These are phyloP conservation scores for Penicillium sp. DNA, from an alignment of 2,329 filamentous ascomycete species.

Conservation along the genomic window DNA sequence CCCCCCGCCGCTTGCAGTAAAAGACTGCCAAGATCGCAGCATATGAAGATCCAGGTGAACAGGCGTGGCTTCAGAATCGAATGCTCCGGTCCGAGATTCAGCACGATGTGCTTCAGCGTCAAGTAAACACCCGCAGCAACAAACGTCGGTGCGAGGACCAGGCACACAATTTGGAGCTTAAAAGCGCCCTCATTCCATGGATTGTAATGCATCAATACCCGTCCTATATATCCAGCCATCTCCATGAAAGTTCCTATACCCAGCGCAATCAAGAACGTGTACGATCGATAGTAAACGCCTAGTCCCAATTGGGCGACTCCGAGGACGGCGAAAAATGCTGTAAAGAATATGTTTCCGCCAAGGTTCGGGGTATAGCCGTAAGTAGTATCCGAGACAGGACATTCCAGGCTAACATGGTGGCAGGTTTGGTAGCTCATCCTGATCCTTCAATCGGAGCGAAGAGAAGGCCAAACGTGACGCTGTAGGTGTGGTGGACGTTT, in stretches of 20 bases:
- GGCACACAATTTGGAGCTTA: constrained; percentile 55
- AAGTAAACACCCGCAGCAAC: constrained; percentile 58
- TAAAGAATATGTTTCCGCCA: constrained; percentile 54
- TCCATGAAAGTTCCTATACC: constrained; percentile 52
- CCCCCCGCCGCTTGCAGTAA: constrained; percentile 60
- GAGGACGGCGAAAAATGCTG: constrained; percentile 52
- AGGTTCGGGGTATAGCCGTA: constrained; percentile 57
- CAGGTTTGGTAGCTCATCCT: constrained; percentile 32
- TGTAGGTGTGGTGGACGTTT: not conserved
- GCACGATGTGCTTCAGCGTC: constrained; percentile 57
- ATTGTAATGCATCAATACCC: constrained; percentile 55
- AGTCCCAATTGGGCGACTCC: constrained; percentile 51
- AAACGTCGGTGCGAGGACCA: constrained; percentile 60
- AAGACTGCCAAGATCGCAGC: constrained; percentile 61
- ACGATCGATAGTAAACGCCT: constrained; percentile 55
- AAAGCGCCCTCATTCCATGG: constrained; percentile 53
- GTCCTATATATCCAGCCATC: constrained; percentile 57
- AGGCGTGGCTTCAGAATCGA: constrained; percentile 49
- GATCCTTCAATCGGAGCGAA: not conserved
- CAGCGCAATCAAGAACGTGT: constrained; percentile 56
- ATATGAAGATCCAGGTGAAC: constrained; percentile 62
- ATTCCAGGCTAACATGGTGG: constrained; percentile 36
- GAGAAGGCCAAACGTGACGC: not conserved
- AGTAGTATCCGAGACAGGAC: constrained; percentile 49
- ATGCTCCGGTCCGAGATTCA: constrained; percentile 54